phyloP scores from a whole-genome alignment of 441 rosid species.

The Erodium texanum region DNA sequence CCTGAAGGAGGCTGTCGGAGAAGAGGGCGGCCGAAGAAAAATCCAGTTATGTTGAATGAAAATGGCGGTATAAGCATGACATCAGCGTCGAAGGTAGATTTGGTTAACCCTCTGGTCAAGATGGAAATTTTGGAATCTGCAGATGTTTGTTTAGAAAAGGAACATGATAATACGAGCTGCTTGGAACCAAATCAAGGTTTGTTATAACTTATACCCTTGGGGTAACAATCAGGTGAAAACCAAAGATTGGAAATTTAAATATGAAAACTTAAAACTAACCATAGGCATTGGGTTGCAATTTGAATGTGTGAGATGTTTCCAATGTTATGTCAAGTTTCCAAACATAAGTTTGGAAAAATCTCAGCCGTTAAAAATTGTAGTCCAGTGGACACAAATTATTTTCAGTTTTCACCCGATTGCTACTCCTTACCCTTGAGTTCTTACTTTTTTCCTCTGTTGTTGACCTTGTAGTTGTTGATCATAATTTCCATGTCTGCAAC shows the following conservation, averaged over 20 bases:
- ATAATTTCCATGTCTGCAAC: slow-evolving; percentile 21
- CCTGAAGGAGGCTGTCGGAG: slow-evolving; percentile 22
- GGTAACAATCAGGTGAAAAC: too few species aligned
- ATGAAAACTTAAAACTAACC: too few species aligned
- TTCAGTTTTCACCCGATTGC: too few species aligned
- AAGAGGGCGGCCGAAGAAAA: slow-evolving; percentile 31
- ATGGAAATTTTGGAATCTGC: slow-evolving; percentile 22
- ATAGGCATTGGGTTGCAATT: too few species aligned
- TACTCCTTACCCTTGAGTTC: neutral
- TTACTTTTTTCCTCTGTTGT: slow-evolving; percentile 14
- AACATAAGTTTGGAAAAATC: too few species aligned
- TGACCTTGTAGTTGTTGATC: slow-evolving; percentile 33
- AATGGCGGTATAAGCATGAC: slow-evolving; percentile 19
- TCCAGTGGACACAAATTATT: too few species aligned
- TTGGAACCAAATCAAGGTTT: slow-evolving; percentile 19
- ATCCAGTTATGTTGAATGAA: slow-evolving; percentile 15
- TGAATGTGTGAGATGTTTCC: too few species aligned
- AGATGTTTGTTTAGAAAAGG: slow-evolving; percentile 24
- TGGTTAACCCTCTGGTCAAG: slow-evolving; percentile 14
- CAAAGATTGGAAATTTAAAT: too few species aligned
- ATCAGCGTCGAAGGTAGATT: slow-evolving; percentile 19
- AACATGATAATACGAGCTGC: slow-evolving; percentile 23
- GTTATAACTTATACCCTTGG: neutral
- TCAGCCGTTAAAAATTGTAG: too few species aligned
- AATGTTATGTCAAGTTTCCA: too few species aligned